phyloP scores from a whole-genome alignment of 306 rosid genomes.

The Clitoria ternatea region DNA sequence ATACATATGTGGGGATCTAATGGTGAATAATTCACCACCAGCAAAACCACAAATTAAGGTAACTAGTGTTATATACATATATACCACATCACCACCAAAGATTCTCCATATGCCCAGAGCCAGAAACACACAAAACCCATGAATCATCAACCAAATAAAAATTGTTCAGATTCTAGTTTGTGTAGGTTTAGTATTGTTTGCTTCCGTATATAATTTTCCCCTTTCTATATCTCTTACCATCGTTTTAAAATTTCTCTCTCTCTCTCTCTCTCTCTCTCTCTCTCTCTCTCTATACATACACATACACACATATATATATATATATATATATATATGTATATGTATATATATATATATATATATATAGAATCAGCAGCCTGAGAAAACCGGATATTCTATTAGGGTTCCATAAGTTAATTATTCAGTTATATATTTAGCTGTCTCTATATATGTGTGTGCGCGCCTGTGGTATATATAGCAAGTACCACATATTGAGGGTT shows the following conservation, averaged over 20 bases:
- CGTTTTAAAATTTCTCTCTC: background rate
- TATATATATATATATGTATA: background rate
- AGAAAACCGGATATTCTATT: conserved; percentile 37
- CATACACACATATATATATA: too few species aligned
- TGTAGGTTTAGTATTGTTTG: background rate
- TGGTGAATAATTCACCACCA: background rate
- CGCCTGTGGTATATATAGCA: background rate
- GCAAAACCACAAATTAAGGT: background rate
- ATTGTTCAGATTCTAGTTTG: conserved; percentile 10
- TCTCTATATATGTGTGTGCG: background rate
- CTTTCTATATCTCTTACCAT: background rate
- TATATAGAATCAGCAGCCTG: background rate
- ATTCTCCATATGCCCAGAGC: background rate
- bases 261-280: background rate
- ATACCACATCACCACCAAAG: conserved; percentile 4
- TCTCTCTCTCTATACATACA: too few species aligned
- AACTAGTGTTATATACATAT: background rate
- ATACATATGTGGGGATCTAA: background rate
- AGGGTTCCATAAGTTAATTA: conserved; percentile 37
- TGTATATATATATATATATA: background rate
- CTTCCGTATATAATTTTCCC: background rate
- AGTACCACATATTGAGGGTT: background rate
- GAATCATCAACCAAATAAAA: conserved; percentile 28
- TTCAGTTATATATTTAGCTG: background rate
- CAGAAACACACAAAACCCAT: conserved; percentile 17